A percentile compares a stretch with the other conserved stretches of the same genome.
These are phyloP conservation scores for Zygosaccharomyces bisporus DNA, from an alignment of 805 yeast genomes.

Conservation along the genomic window DNA sequence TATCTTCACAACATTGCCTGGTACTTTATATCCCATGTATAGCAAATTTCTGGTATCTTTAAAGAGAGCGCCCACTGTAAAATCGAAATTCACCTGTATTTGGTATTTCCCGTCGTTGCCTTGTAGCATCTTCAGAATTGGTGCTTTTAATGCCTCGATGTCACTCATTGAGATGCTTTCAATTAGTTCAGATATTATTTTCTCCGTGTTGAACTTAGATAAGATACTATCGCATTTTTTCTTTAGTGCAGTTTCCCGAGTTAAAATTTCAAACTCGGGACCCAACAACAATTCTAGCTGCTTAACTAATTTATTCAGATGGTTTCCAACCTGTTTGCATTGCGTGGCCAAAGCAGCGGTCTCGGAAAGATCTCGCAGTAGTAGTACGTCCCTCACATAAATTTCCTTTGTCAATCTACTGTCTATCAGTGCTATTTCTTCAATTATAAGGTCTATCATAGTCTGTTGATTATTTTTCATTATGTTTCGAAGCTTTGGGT, in stretches of 20 bases:
- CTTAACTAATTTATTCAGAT: slow-evolving; percentile 40
- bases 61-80: slow-evolving; percentile 40
- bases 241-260: slow-evolving; percentile 64
- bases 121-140: slow-evolving; percentile 40
- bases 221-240: slow-evolving; percentile 45
- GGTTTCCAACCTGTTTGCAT: slow-evolving; percentile 48
- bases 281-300: slow-evolving; percentile 55
- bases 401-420: slow-evolving; percentile 37
- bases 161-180: slow-evolving; percentile 24
- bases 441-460: slow-evolving; percentile 46
- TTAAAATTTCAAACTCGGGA: slow-evolving; percentile 54
- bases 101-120: slow-evolving; percentile 26
- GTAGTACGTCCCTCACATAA: slow-evolving; percentile 36
- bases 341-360: slow-evolving; percentile 48
- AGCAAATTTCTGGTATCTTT: slow-evolving; percentile 53
- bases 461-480: slow-evolving; percentile 56
- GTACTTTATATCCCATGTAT: slow-evolving; percentile 52
- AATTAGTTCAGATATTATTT: slow-evolving; percentile 50
- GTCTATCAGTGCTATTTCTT: slow-evolving; percentile 45
- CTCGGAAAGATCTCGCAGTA: slow-evolving; percentile 46
- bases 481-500: slow-evolving; percentile 56
- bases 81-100: slow-evolving; percentile 51
- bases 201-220: slow-evolving; percentile 44
- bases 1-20: slow-evolving; percentile 45
- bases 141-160: slow-evolving; percentile 29